Percentiles rank a stretch among this genome's conserved stretches.
Conservation (phyloP, 805 yeast species). For the Suhomyces canberraensis region DNA sequence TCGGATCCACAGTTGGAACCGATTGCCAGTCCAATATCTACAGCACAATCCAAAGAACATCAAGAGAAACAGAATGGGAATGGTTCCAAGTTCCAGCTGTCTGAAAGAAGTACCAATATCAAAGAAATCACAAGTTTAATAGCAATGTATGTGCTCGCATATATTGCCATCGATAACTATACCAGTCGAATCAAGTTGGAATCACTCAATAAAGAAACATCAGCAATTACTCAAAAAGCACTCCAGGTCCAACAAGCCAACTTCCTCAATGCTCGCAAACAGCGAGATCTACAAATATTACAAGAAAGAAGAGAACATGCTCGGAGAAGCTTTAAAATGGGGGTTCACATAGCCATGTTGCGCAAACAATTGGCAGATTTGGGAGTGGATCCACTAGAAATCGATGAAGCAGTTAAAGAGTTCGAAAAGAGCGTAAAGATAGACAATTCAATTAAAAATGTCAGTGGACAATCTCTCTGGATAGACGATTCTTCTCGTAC, state of each 20-base stretch:
- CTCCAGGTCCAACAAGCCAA: conserved; percentile 45
- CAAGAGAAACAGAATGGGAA: no score
- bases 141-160: conserved; percentile 43
- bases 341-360: conserved; percentile 62
- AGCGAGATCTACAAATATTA: conserved; percentile 49
- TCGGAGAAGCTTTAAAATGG: conserved; percentile 55
- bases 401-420: conserved; percentile 51
- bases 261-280: conserved; percentile 48
- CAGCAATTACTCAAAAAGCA: conserved; percentile 36
- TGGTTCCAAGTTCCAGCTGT: no score
- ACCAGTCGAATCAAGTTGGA: conserved; percentile 36
- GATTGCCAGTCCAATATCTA: no score
- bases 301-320: conserved; percentile 49
- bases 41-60: no score
- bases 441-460: conserved; percentile 53
- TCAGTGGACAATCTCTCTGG: conserved; percentile 58
- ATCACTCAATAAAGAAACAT: conserved; percentile 31
- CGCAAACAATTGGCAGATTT: conserved; percentile 57
- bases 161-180: conserved; percentile 53
- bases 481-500: conserved; percentile 47
- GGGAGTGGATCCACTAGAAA: conserved; percentile 55
- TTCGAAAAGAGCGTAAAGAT: conserved; percentile 58
- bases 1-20: no score
- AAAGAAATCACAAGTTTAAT: conserved; percentile 42
- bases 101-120: conserved; percentile 12